Base-by-base conservation (phyloP, 176 grass and related monocot genomes). In the Oryza meridionalis region DNA sequence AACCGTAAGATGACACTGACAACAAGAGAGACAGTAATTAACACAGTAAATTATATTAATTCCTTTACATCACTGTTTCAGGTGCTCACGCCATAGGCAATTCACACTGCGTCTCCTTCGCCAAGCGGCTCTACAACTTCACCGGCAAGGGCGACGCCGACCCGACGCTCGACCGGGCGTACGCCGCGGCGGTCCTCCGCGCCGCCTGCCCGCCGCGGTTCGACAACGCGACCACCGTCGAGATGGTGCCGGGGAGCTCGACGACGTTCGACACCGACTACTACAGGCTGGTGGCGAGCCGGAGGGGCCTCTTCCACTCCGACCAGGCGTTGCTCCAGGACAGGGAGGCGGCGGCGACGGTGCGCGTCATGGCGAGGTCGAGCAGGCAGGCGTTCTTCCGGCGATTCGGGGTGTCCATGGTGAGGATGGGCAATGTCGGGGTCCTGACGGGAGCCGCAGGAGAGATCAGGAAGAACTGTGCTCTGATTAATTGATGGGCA, bases 1-100 rank as follows among this genome's bases (percentile, higher is more conserved):
- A 69, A 69, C 14, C 29, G 6, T 37, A 40, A 40, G 15, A 40
- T 40, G 17, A n/a, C 32, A 62, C 1, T 24, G 19, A 62, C 58
- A 61, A 0, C 33, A 69, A 7, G 32, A 9, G 2, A 5, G 9
- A 11, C 2, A 8, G 38, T 1, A 69, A n/a, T 31, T 3, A 38
- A 69, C 51, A 21, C 0, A 5, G 58, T 24, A n/a, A 31, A 31
- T 31, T 31, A 29, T 29, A 29, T 29, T 29, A 2, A 29, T 0
- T 29, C 27, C 27, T 29, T 29, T 29, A 0, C 29, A 31, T 0
- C 0, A 67, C 46, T 25, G 58, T 33, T 58, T 15, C 67, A 87
- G 89, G 89, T 50, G 84, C 84, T 37, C 89, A 87, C 67, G 83
- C 89, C 5, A 84, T 80, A 58, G 89, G 89, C 21, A 78, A 77